phyloP scores from a whole-genome alignment of 208 protist genomes.

The Trypanosoma theileri region DNA sequence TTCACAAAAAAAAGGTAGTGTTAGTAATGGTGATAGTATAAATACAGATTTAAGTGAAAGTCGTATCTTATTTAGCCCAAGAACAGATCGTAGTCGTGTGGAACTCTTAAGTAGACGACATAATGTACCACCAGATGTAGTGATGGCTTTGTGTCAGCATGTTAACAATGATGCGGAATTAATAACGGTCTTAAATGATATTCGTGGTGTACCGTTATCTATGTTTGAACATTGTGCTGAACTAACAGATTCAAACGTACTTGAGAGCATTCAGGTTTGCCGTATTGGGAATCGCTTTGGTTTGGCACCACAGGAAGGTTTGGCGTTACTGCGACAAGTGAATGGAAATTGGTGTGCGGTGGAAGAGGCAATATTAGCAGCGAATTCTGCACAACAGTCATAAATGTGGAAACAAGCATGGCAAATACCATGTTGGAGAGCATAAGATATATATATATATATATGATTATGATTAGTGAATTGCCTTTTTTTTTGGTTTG shows the following conservation, averaged over 20 bases:
- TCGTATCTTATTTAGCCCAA: conserved; percentile 68
- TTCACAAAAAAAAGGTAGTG: conserved; percentile 8
- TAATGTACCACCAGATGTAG: conserved; percentile 62
- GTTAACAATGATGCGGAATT: conserved; percentile 66
- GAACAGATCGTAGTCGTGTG: conserved; percentile 46
- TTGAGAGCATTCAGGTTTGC: conserved; percentile 74
- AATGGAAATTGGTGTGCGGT: conserved; percentile 69
- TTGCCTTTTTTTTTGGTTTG: too few relatives aligned
- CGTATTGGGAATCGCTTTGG: conserved; percentile 70
- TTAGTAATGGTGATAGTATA: conserved; percentile 6
- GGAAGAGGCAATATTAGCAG: conserved; percentile 29
- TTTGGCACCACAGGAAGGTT: conserved; percentile 44
- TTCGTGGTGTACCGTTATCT: conserved; percentile 59
- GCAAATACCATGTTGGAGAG: conserved; percentile 70
- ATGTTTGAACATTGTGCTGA: conserved; percentile 68
- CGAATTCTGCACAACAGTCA: conserved; percentile 7
- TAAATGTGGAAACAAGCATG: conserved; percentile 43
- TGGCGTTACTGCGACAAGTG: conserved; percentile 48
- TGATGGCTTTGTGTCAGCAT: conserved; percentile 44
- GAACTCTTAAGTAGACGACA: conserved; percentile 44
- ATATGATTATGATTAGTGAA: background rate
- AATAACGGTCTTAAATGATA: conserved; percentile 55
- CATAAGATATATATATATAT: background rate
- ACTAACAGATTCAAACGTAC: conserved; percentile 51
- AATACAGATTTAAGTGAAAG: conserved; percentile 47